Percentiles rank a stretch among this genome's conserved stretches.
Conservation (phyloP, 1,139 yeast genomes). For the Blastobotrys persicus region DNA sequence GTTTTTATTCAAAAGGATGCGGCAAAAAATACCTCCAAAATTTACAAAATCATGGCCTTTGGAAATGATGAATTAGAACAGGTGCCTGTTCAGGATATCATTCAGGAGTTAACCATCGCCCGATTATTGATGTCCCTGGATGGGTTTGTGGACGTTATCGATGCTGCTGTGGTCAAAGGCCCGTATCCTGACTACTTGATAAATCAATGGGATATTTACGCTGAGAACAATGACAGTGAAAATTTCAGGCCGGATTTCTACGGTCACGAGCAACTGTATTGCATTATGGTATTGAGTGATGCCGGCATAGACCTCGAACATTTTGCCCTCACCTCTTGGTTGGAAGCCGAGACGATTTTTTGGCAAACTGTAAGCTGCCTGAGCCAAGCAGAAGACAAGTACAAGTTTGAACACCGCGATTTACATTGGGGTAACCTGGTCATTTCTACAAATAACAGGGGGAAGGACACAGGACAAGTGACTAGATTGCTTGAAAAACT, state of each 20-base stretch:
- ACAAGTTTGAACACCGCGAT: conserved; percentile 65
- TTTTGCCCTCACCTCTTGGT: conserved; percentile 47
- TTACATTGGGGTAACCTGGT: conserved; percentile 61
- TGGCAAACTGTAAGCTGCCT: conserved; percentile 51
- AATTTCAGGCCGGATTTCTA: conserved; percentile 42
- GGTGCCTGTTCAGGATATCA: conserved; percentile 43
- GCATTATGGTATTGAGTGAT: conserved; percentile 46
- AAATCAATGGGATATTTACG: conserved; percentile 46
- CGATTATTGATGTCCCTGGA: conserved; percentile 38
- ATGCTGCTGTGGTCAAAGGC: conserved; percentile 49
- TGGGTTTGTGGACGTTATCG: conserved; percentile 45
- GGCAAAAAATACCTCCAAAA: conserved; percentile 24
- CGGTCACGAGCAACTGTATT: conserved; percentile 42
- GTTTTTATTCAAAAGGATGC: conserved; percentile 36
- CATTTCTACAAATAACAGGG: conserved; percentile 24
- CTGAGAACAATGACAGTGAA: conserved; percentile 32
- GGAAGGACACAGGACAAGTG: conserved; percentile 4
- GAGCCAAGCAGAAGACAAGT: conserved; percentile 48
- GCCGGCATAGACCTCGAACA: conserved; percentile 51
- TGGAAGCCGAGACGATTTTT: conserved; percentile 51
- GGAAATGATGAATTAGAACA: conserved; percentile 45
- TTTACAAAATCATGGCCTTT: conserved; percentile 52
- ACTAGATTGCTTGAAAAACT: conserved; percentile 13
- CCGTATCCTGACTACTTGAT: conserved; percentile 43
- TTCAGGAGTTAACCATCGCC: conserved; percentile 49